Conservation (phyloP, 2,329 filamentous ascomycete genomes). For the Pseudogymnoascus sp. region DNA sequence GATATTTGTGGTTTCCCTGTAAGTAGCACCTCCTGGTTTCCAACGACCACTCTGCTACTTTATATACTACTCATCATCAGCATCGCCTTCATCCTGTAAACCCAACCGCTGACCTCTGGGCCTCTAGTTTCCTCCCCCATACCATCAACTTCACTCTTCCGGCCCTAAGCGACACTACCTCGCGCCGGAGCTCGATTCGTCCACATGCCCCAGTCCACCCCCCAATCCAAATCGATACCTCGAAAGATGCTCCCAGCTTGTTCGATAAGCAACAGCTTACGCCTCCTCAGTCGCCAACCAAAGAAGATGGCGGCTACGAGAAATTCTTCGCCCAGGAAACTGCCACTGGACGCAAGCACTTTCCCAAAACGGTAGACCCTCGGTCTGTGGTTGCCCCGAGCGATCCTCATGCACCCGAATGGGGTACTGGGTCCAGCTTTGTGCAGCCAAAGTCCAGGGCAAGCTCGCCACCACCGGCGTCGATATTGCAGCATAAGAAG, state of each 20-base stretch:
- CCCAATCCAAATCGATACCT: conserved; percentile 46
- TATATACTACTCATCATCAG: not conserved
- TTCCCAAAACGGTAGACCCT: conserved; percentile 39
- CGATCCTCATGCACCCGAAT: conserved; percentile 66
- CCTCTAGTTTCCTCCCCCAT: conserved; percentile 73
- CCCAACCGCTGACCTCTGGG: conserved; percentile 13
- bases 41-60: not conserved
- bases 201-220: conserved; percentile 17
- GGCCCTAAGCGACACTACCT: conserved; percentile 37
- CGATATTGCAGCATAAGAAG: conserved; percentile 60
- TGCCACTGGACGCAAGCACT: conserved; percentile 42
- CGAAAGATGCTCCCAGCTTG: conserved; percentile 37
- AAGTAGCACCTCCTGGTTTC: conserved; percentile 28
- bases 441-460: conserved; percentile 67
- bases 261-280: conserved; percentile 26
- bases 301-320: conserved; percentile 31
- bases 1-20: conserved; percentile 52
- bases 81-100: not conserved
- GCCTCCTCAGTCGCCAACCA: conserved; percentile 28
- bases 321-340: conserved; percentile 51
- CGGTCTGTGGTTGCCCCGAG: conserved; percentile 53
- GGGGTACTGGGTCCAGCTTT: conserved; percentile 44
- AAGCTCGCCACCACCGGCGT: conserved; percentile 63
- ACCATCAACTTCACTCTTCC: conserved; percentile 79
- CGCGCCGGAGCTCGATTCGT: conserved; percentile 27